Conservation (phyloP, 176 grass and related monocot species). For the Triticum turgidum region DNA sequence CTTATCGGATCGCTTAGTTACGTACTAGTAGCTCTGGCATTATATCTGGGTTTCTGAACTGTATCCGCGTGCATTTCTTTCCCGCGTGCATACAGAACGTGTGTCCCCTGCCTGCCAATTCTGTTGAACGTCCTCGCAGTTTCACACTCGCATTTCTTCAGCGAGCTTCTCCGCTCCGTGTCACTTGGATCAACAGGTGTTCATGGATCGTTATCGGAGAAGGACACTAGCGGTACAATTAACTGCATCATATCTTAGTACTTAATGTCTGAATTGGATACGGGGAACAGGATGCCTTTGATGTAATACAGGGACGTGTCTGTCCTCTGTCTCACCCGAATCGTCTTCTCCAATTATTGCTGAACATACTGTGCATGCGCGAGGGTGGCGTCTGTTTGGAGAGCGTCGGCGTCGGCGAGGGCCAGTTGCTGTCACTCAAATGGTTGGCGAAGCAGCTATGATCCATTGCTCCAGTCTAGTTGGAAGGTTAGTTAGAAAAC, state of each 20-base stretch:
- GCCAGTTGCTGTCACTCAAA: neutral
- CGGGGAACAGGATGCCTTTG: too few relatives aligned
- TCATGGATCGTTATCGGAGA: neutral
- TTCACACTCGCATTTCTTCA: neutral
- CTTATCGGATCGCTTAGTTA: too few relatives aligned
- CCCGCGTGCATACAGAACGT: neutral
- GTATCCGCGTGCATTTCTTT: neutral
- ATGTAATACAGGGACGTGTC: neutral
- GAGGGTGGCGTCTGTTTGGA: neutral
- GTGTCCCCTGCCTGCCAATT: too few relatives aligned
- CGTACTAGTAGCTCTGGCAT: too few relatives aligned
- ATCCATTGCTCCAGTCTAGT: too few relatives aligned
- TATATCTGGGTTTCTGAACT: neutral
- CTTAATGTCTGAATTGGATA: too few relatives aligned
- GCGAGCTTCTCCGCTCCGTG: neutral
- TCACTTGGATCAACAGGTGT: neutral
- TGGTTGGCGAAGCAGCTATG: neutral
- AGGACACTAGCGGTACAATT: neutral
- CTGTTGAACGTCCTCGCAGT: neutral
- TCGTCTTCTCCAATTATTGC: neutral
- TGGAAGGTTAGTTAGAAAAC: neutral
- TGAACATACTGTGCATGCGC: neutral
- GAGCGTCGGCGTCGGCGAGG: neutral
- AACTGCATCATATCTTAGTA: too few relatives aligned
- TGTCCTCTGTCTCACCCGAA: neutral